These are phyloP conservation scores for Beauveria bassiana DNA, from an alignment of 2,329 filamentous ascomycete genomes.

Conservation along the genomic window DNA sequence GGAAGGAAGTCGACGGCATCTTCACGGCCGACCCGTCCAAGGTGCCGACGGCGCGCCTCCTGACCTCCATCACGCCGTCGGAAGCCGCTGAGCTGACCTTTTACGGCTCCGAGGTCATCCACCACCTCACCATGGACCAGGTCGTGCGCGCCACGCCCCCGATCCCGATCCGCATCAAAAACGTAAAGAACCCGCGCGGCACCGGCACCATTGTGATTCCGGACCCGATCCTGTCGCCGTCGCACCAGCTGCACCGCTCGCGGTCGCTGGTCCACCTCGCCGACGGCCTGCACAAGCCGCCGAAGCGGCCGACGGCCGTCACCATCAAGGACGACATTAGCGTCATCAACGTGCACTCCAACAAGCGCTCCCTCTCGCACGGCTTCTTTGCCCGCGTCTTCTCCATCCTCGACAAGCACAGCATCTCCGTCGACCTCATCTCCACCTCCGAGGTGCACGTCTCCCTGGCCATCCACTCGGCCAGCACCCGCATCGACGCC, in stretches of 20 bases:
- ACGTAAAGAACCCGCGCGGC: conserved; percentile 78
- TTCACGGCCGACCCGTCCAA: conserved; percentile 80
- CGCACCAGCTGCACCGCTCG: conserved; percentile 51
- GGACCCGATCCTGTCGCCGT: conserved; percentile 49
- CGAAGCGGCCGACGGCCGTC: conserved; percentile 76
- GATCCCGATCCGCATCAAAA: conserved; percentile 85
- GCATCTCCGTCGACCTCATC: conserved; percentile 90
- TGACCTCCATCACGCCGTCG: conserved; percentile 81
- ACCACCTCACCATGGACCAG: conserved; percentile 98
- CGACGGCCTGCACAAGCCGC: conserved; percentile 43
- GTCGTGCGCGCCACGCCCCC: conserved; percentile 70
- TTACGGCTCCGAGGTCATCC: conserved; percentile 92
- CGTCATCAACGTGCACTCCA: conserved; percentile 96
- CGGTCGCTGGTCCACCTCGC: conserved; percentile 15
- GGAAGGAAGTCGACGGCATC: conserved; percentile 98
- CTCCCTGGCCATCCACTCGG: conserved; percentile 89
- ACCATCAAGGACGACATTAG: conserved; percentile 97
- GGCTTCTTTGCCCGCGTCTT: conserved; percentile 95
- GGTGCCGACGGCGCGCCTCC: conserved; percentile 86
- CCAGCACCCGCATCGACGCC: conserved; percentile 53
- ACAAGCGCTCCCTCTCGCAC: conserved; percentile 92
- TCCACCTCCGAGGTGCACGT: conserved; percentile 96
- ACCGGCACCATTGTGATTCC: conserved; percentile 78
- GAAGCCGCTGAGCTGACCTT: conserved; percentile 95
- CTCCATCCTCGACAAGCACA: conserved; percentile 76